A percentile compares a stretch with the other conserved stretches of the same genome.
These are phyloP conservation scores for Candida peoriensis DNA, from an alignment of 805 yeast species.

Conservation along the genomic window DNA sequence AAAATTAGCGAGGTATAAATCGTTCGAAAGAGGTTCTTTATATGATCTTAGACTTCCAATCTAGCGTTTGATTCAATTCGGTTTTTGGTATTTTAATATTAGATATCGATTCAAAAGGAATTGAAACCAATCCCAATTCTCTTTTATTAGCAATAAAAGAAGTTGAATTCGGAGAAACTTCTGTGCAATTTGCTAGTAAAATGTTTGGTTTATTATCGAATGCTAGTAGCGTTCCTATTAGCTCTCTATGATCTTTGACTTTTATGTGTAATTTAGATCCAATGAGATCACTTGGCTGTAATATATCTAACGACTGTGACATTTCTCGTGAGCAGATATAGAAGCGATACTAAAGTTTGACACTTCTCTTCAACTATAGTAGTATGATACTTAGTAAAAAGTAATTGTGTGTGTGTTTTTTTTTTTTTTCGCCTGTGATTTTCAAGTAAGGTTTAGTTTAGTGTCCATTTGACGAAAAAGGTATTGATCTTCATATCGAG, in stretches of 20 bases:
- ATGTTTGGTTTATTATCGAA: constrained; percentile 24
- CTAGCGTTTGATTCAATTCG: constrained; percentile 16
- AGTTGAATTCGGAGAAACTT: constrained; percentile 3
- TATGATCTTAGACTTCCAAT: constrained; percentile 12
- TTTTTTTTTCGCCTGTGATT: too few species aligned
- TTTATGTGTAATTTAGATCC: constrained; percentile 14
- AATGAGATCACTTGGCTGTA: constrained; percentile 14
- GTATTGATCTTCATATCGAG: too few species aligned
- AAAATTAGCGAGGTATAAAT: too few species aligned
- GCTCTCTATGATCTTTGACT: constrained; percentile 14
- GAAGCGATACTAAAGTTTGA: too few species aligned
- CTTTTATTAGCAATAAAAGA: constrained; percentile 3
- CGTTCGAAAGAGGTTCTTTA: too few species aligned
- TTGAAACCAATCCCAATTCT: constrained; percentile 21
- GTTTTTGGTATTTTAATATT: constrained; percentile 12
- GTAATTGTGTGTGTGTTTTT: too few species aligned
- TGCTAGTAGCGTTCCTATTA: constrained; percentile 20
- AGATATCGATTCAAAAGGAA: constrained; percentile 14
- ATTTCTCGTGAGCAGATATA: too few species aligned
- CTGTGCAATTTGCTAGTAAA: constrained; percentile 17
- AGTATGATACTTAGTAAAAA: too few species aligned
- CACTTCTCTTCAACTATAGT: too few species aligned
- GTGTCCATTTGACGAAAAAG: too few species aligned
- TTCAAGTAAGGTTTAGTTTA: too few species aligned
- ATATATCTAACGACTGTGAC: too few species aligned